phyloP scores from a whole-genome alignment of 148 eudicot species.

The Bassia scoparia region DNA sequence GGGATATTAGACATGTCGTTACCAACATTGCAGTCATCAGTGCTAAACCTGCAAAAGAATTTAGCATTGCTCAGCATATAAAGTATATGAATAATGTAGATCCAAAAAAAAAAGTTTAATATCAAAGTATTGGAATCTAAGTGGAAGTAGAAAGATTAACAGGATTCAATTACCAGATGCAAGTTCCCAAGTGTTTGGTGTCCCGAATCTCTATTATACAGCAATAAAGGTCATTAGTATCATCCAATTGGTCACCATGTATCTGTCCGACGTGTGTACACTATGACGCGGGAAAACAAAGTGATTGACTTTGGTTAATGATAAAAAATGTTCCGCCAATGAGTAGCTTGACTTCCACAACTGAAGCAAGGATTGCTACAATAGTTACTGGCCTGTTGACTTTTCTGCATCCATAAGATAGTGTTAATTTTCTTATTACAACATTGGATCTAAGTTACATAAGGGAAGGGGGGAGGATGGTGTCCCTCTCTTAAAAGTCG shows the following conservation, averaged over 20 bases:
- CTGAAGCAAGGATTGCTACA: conserved; percentile 78
- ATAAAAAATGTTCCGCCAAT: conserved; percentile 91
- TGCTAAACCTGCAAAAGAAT: conserved; percentile 64
- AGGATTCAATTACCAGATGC: conserved; percentile 59
- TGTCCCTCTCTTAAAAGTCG: too few relatives aligned
- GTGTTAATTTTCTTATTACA: conserved; percentile 7
- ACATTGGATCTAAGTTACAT: too few relatives aligned
- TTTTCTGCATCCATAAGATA: conserved; percentile 38
- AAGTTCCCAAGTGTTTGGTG: conserved; percentile 89
- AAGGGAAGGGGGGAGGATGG: too few relatives aligned
- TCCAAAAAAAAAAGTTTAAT: background rate
- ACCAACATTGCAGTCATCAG: conserved; percentile 94
- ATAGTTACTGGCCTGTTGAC: conserved; percentile 76
- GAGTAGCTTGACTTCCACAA: conserved; percentile 89
- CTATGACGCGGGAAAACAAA: conserved; percentile 87
- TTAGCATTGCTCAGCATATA: background rate
- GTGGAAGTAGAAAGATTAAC: background rate
- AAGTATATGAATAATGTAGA: background rate
- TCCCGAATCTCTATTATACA: conserved; percentile 81
- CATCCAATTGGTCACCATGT: conserved; percentile 92
- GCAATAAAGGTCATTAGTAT: conserved; percentile 75
- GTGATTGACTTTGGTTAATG: conserved; percentile 88
- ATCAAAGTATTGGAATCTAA: too few relatives aligned
- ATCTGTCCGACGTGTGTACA: conserved; percentile 78
- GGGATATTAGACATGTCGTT: conserved; percentile 84